Evolutionary conservation across 176 grass and related monocot species (phyloP), one percentile per base, ranked within the genome.

Genomic region (Triticum dicoccoides): DNA sequence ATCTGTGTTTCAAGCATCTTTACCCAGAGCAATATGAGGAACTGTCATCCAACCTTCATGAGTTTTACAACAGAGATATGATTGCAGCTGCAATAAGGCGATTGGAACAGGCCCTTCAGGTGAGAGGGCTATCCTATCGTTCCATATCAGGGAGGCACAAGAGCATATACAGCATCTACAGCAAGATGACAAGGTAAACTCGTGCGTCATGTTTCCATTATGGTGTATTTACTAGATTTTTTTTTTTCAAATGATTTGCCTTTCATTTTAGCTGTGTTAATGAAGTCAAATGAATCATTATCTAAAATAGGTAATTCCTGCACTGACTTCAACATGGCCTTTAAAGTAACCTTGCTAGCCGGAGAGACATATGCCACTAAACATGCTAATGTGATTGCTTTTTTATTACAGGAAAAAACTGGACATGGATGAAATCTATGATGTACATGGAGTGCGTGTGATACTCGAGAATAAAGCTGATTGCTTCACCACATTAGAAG

Each of bases 121-220:
- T 91, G 69, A 89, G 80, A 82, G 88, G 82, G 59, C 30, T 97
- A 82, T 83, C 65, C 59, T 95, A 80, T 90, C 91, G 91, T 80
- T 82, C 76, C 21, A 75, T 95, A 75, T 91, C 86, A 11, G 92
- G 95, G 33, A 92, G 92, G 56, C 83, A 90, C 83, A 97, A 97
- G 77, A 93, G 92, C 85, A 80, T 95, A n/a, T 95, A 88, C 82
- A 93, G 95, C 62, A 95, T 97, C 47, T 88, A 97, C 77, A 95
- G 79, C 77, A 97, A 97, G 81, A 97, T 97, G 95, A 23, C 61
- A 87, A 95, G 91, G 91, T 93, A 93, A 83, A 74, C 38, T 62
- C 0, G 20, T 72, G 21, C 71, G 25, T 37, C 29, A 9, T 66
- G 25, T 23, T 34, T 61, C 17, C 61, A 4, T 27, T 86, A 29